Evolutionary conservation across 371 early-diverging fungal species (phyloP).

Genomic region (Batkoa obscura): DNA sequence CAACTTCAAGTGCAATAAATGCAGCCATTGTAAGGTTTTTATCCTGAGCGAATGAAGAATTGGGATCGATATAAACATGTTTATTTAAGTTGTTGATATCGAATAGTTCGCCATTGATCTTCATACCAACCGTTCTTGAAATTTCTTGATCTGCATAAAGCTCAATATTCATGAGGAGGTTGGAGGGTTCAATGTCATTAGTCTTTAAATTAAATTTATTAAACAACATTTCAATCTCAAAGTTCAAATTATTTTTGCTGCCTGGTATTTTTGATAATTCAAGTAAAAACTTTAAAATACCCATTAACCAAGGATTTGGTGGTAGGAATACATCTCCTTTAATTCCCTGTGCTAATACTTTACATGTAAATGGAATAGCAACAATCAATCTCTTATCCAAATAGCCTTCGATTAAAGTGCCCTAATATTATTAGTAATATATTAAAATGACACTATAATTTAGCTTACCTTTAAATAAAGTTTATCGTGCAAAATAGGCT

Average conservation of each 20-base stretch:
- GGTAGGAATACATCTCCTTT: conserved; percentile 76
- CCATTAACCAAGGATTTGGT: conserved; percentile 96
- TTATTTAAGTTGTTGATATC: not conserved
- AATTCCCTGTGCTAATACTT: conserved; percentile 76
- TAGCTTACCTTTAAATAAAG: conserved; percentile 66
- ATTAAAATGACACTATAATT: not conserved
- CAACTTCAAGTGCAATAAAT: conserved; percentile 65
- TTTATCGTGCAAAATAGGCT: conserved; percentile 83
- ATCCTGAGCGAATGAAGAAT: not conserved
- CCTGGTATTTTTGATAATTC: conserved; percentile 87
- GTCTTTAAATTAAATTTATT: conserved; percentile 71
- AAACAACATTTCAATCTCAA: conserved; percentile 94
- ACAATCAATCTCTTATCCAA: conserved; percentile 72
- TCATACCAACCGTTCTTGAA: too few relatives aligned
- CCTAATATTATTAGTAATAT: conserved; percentile 19
- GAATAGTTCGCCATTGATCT: conserved; percentile 13
- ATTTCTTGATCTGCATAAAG: too few relatives aligned
- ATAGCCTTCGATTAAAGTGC: conserved; percentile 77
- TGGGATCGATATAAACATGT: conserved; percentile 8
- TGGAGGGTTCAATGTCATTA: conserved; percentile 55
- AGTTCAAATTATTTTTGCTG: conserved; percentile 82
- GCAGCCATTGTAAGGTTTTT: conserved; percentile 68
- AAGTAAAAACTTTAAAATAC: conserved; percentile 68
- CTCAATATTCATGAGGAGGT: conserved; percentile 16
- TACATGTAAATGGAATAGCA: conserved; percentile 95